Conservation (phyloP, 1,139 yeast genomes). For the Geotrichum histeridarum region DNA sequence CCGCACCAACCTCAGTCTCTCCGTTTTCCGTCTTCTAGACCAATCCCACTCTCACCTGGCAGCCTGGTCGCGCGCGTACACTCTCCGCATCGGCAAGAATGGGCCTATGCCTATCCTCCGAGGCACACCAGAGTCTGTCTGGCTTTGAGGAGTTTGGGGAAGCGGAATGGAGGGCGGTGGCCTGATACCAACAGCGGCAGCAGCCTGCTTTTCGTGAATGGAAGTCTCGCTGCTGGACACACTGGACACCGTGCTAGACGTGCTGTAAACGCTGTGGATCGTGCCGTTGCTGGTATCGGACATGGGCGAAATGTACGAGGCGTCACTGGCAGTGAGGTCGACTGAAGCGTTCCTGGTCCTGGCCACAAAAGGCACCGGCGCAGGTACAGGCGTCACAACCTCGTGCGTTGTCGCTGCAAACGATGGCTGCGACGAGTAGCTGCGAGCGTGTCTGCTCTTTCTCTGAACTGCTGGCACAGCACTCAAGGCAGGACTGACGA, state of each 20-base stretch:
- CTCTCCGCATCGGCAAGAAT: neutral
- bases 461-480: too few species aligned
- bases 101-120: constrained; percentile 9
- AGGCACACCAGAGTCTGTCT: neutral
- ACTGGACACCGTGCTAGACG: neutral
- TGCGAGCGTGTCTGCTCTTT: neutral
- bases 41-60: too few species aligned
- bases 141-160: neutral
- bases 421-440: neutral
- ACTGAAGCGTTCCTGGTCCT: neutral
- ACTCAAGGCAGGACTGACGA: neutral
- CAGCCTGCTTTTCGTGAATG: neutral
- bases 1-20: too few species aligned
- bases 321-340: neutral
- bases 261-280: constrained; percentile 3
- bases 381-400: neutral
- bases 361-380: neutral
- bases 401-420: neutral
- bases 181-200: neutral
- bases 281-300: constrained; percentile 1
- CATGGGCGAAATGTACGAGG: constrained; percentile 3
- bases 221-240: neutral
- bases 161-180: too few species aligned
- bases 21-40: too few species aligned
- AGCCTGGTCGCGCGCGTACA: too few species aligned